Base-by-base conservation (phyloP, 495 filamentous ascomycete species). In the Daldinia loculata region DNA sequence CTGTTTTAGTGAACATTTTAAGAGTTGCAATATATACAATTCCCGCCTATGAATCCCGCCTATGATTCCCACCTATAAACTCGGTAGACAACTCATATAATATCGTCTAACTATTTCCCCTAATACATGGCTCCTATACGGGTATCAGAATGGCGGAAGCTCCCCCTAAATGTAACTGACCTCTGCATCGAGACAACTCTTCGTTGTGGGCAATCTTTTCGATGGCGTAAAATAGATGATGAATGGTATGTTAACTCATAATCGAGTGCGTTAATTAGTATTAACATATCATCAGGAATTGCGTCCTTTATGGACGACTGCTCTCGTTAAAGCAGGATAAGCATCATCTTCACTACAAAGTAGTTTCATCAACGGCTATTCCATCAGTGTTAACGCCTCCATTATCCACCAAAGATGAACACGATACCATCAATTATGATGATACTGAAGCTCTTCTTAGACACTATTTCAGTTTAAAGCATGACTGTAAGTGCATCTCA, bases 171-270 rank as follows among this genome's bases (percentile, higher is more conserved):
- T 67, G 81, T 96, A 27, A 84, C 87, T 29, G 94, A 98, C 76
- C 86, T 98, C 30, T 97, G 92, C 69, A 91, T 98, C 62, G 91
- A 96, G 74, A 98, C 94, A 0, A 96, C 93, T 0, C 82, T 98
- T 15, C 89, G 93, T 56, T 97, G 93, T 76, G 94, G 94, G 19
- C 94, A 98, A 75, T 94, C 93, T 2, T 98, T 97, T 76, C 84
- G 95, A 83, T 99, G 95, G 95, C 91, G 90, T 52, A 92, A 93
- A 67, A 86, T 93, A 56, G 85, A 86, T 17, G 87, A 93, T 72
- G 91, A 95, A 87, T 99, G 96, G 95, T 91, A 72, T 41, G 19
- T 0, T 11, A 22, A 19, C 36, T 51, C 12, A 2, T 48, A 1
- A 19, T 22, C 3, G 17, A 38, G 41, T 50, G 0, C n/a, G 22